Percentiles rank a stretch among this genome's conserved stretches.
phyloP scores from a whole-genome alignment of 306 rosid species.

The Erythrophleum fordii region DNA sequence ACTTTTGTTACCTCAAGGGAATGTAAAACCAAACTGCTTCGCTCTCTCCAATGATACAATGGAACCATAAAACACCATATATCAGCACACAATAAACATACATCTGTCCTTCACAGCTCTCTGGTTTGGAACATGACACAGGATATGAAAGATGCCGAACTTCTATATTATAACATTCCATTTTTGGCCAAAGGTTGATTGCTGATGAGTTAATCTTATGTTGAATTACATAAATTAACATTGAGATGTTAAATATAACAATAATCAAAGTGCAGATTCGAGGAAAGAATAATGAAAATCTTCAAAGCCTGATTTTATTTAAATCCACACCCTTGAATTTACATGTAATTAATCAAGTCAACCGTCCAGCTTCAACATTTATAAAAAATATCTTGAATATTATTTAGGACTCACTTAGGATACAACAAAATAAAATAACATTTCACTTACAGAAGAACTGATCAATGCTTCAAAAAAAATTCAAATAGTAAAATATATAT shows the following conservation, averaged over 20 bases:
- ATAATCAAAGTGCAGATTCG: too few species aligned
- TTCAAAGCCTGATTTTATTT: conserved; percentile 40
- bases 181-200: too few species aligned
- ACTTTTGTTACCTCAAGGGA: too few species aligned
- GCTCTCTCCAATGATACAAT: neutral
- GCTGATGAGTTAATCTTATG: too few species aligned
- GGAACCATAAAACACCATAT: neutral
- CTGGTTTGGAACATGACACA: too few species aligned
- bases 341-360: conserved; percentile 23
- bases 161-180: too few species aligned
- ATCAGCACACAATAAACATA: too few species aligned
- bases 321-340: conserved; percentile 12
- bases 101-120: too few species aligned
- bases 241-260: neutral
- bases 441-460: conserved; percentile 33
- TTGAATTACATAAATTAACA: too few species aligned
- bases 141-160: too few species aligned
- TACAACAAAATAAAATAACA: conserved; percentile 27
- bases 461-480: conserved; percentile 32
- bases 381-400: neutral
- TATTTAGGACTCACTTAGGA: conserved; percentile 23
- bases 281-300: neutral
- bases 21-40: neutral
- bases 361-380: conserved; percentile 24
- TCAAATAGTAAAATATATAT: conserved; percentile 34